Base-by-base conservation (phyloP, 768 basidiomycete genomes). In the Jaapia argillacea region DNA sequence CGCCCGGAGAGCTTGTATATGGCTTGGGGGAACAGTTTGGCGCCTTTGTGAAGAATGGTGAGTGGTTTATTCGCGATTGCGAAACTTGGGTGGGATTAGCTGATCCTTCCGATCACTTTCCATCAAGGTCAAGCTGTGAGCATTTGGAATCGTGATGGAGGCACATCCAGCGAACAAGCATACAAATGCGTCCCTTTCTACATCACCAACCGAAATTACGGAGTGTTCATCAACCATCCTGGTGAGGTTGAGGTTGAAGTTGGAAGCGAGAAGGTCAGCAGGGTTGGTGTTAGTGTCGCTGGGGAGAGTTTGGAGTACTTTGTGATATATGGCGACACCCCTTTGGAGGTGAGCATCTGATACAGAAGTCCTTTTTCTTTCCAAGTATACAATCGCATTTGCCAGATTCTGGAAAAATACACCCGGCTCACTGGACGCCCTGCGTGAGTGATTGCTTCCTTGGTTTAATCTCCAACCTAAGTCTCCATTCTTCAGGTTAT, bases 171-270 rank as follows among this genome's bases (percentile, higher is more conserved):
- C 47, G 77, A 79, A 26, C 77, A 79, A 51, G 74, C 76, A 1
- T 81, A 80, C 58, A 79, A 79, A 69, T 75, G 72, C 46, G 66
- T 81, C 12, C 79, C 79, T 1, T 82, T 81, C 59, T 80, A 79
- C 49, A 73, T 82, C 53, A 80, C 79, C 13, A 80, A 79, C 55
- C 65, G 75, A 38, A 76, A 77, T 45, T 86, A 85, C 48, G 85
- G 82, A 25, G 71, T 85, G 12, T 86, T 85, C 55, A 75, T 87
- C 54, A 82, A 85, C 58, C 74, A 84, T 50, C 70, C 81, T 0
- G 84, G 81, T 6, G 83, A 85, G 52, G 81, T 86, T 21, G 81
- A 85, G 53, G 71, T 85, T 31, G 83, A 85, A 54, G 74, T 85
- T 3, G 74, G 75, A 10, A 75, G 77, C 49, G 79, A 81, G 58